These are phyloP conservation scores for Monoraphidium neglectum DNA, from an alignment of 139 green algal genomes.

Conservation along the genomic window DNA sequence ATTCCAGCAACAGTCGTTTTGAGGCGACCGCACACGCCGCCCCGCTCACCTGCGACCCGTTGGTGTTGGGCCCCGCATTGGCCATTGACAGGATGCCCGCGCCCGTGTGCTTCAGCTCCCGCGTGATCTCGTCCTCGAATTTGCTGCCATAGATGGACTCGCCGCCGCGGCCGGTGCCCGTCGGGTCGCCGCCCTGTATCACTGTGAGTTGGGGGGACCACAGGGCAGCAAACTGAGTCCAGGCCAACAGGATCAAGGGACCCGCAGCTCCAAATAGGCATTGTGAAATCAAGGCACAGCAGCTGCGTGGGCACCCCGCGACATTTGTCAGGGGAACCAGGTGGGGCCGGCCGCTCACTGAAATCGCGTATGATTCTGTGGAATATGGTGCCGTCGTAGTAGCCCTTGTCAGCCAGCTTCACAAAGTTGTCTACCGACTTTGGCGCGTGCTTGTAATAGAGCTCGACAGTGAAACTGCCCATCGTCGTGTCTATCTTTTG, in stretches of 20 bases:
- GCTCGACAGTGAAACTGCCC: slow-evolving; percentile 64
- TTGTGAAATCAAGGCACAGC: too few relatives aligned
- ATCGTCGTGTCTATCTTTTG: slow-evolving; percentile 62
- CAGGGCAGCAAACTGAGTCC: too few relatives aligned
- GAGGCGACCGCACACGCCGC: too few relatives aligned
- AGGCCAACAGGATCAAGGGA: too few relatives aligned
- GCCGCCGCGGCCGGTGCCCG: slow-evolving; percentile 91
- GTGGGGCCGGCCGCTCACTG: not conserved
- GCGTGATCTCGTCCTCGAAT: slow-evolving; percentile 91
- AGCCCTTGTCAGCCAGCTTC: slow-evolving; percentile 82
- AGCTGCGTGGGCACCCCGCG: too few relatives aligned
- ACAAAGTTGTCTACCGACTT: slow-evolving; percentile 89
- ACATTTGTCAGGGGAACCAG: too few relatives aligned
- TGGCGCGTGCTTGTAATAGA: slow-evolving; percentile 91
- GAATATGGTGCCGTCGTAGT: slow-evolving; percentile 89
- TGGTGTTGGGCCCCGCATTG: slow-evolving; percentile 84
- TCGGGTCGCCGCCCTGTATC: slow-evolving; percentile 91
- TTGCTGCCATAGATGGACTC: slow-evolving; percentile 86
- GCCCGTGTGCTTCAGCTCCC: slow-evolving; percentile 84
- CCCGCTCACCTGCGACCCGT: slow-evolving; percentile 70
- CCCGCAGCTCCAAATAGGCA: too few relatives aligned
- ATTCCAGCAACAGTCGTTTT: too few relatives aligned
- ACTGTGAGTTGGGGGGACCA: not conserved
- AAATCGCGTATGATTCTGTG: slow-evolving; percentile 71
- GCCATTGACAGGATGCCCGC: slow-evolving; percentile 90